Percentiles rank a stretch among this genome's conserved stretches.
These are phyloP conservation scores for Phytophthora brassicae DNA, from an alignment of 352 stramenopile species.

Conservation along the genomic window DNA sequence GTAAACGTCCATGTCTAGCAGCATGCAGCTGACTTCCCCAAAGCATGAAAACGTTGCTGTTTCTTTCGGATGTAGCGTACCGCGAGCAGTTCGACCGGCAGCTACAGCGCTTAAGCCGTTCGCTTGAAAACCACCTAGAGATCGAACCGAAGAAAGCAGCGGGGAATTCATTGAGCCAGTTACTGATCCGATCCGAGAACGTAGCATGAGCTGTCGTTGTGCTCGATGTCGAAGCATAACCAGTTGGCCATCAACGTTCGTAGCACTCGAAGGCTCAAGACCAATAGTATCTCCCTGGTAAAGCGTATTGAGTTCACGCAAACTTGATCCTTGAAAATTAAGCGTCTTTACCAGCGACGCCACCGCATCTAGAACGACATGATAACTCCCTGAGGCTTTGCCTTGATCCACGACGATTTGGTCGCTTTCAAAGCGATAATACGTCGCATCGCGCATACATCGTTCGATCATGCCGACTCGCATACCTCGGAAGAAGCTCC, in stretches of 20 bases:
- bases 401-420: constrained; percentile 46
- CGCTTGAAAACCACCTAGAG: constrained; percentile 16
- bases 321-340: constrained; percentile 42
- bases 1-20: constrained; percentile 51
- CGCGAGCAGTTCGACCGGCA: constrained; percentile 4
- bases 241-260: constrained; percentile 40
- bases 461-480: constrained; percentile 43
- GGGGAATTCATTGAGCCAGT: constrained; percentile 16
- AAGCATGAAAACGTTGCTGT: constrained; percentile 52
- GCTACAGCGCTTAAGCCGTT: constrained; percentile 7
- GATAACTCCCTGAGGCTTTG: constrained; percentile 36
- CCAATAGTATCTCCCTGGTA: constrained; percentile 62
- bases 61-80: constrained; percentile 25
- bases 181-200: constrained; percentile 15
- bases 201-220: constrained; percentile 27
- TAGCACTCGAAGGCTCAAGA: constrained; percentile 43
- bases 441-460: constrained; percentile 49
- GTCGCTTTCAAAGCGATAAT: constrained; percentile 39
- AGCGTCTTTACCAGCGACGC: constrained; percentile 51
- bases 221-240: constrained; percentile 30
- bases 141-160: constrained; percentile 19
- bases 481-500: constrained; percentile 65
- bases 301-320: constrained; percentile 55
- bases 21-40: constrained; percentile 56
- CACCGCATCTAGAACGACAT: constrained; percentile 47